Percentiles rank a stretch among this genome's conserved stretches.
These are phyloP conservation scores for Podaxis sp. DNA, from an alignment of 768 basidiomycete genomes.

Conservation along the genomic window DNA sequence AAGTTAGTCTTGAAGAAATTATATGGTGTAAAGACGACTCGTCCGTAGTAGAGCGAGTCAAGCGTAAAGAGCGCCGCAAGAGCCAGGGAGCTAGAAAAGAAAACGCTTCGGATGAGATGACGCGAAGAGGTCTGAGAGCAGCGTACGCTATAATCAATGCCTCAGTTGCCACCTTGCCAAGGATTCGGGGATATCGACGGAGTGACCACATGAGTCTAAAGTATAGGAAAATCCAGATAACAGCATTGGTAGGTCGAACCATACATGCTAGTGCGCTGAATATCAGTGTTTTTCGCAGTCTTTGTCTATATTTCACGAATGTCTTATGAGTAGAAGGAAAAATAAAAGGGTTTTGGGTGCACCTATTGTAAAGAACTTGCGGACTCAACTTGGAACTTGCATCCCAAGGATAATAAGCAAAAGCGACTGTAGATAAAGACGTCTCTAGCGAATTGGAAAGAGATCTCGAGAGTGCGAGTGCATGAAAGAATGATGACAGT, in stretches of 20 bases:
- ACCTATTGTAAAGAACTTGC: slow-evolving; percentile 43
- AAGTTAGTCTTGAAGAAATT: slow-evolving; percentile 86
- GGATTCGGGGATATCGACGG: slow-evolving; percentile 31
- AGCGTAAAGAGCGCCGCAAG: slow-evolving; percentile 37
- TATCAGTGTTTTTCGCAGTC: slow-evolving; percentile 36
- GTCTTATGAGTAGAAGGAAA: slow-evolving; percentile 16
- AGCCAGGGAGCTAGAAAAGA: slow-evolving; percentile 24
- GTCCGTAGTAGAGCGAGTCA: slow-evolving; percentile 74
- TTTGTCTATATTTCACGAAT: slow-evolving; percentile 27
- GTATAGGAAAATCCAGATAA: slow-evolving; percentile 82
- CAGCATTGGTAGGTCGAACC: slow-evolving; percentile 83
- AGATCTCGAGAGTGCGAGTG: slow-evolving; percentile 79
- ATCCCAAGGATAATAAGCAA: slow-evolving; percentile 78
- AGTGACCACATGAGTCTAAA: slow-evolving; percentile 55
- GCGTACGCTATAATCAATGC: slow-evolving; percentile 46
- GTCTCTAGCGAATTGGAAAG: slow-evolving; percentile 94
- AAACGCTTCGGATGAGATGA: background rate
- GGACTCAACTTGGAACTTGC: slow-evolving; percentile 34
- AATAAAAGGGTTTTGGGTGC: background rate
- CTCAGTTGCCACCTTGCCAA: slow-evolving; percentile 38
- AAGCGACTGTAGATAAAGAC: slow-evolving; percentile 75
- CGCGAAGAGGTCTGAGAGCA: background rate
- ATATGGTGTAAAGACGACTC: slow-evolving; percentile 67
- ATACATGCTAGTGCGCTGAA: slow-evolving; percentile 80
- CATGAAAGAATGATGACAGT: slow-evolving; percentile 85